Conservation (phyloP, 306 rosid species). For the Rosa lucieae region DNA sequence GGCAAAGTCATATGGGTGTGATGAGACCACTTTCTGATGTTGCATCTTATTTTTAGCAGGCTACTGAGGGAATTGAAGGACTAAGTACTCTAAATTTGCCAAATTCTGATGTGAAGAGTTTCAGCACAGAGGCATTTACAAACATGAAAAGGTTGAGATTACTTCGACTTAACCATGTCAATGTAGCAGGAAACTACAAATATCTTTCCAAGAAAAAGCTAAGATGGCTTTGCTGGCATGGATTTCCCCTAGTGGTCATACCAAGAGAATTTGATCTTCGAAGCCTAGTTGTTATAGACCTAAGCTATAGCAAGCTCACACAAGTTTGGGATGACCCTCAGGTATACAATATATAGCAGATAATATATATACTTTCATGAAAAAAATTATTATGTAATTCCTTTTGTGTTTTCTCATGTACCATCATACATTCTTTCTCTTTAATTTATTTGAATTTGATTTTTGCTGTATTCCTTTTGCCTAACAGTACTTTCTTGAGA, state of each 20-base stretch:
- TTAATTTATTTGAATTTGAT: neutral
- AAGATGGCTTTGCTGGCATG: conserved; percentile 12
- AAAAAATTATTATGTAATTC: too few relatives aligned
- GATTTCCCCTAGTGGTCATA: neutral
- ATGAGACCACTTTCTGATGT: too few relatives aligned
- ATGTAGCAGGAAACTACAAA: conserved; percentile 19
- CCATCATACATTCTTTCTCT: too few relatives aligned
- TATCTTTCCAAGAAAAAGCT: conserved; percentile 25
- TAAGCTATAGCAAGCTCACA: conserved; percentile 33
- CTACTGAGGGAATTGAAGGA: conserved; percentile 21
- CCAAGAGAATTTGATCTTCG: conserved; percentile 11
- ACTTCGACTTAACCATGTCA: conserved; percentile 33
- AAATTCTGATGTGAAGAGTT: neutral
- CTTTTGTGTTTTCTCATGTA: too few relatives aligned
- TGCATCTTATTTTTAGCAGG: neutral
- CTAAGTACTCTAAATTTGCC: neutral
- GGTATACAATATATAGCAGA: conserved; percentile 25
- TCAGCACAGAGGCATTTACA: conserved; percentile 30
- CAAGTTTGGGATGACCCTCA: conserved; percentile 28
- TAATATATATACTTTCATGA: too few relatives aligned
- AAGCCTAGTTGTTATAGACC: conserved; percentile 28
- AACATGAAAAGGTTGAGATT: conserved; percentile 38
- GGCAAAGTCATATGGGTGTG: too few relatives aligned
- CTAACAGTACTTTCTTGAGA: conserved; percentile 19
- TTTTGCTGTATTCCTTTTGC: neutral